These are phyloP conservation scores for Darksidea phi DNA, from an alignment of 495 filamentous ascomycete species.

Conservation along the genomic window DNA sequence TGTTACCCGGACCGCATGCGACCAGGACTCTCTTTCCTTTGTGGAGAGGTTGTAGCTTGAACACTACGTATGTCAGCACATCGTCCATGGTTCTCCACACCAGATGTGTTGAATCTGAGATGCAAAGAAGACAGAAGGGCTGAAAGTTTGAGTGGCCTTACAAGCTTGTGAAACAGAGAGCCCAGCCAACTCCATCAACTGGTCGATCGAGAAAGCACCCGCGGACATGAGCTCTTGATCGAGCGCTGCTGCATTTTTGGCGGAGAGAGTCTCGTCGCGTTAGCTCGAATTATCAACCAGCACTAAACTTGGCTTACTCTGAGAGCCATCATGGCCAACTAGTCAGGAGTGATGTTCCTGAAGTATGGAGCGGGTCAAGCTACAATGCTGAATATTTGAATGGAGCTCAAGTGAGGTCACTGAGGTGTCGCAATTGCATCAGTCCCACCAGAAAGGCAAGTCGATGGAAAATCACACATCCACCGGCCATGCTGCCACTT, in stretches of 20 bases:
- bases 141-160: constrained; percentile 36
- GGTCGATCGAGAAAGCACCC: constrained; percentile 91
- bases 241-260: constrained; percentile 81
- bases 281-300: neutral
- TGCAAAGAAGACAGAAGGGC: neutral
- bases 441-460: constrained; percentile 4
- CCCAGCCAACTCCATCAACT: constrained; percentile 95
- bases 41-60: constrained; percentile 73
- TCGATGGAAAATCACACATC: neutral
- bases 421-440: constrained; percentile 16
- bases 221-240: constrained; percentile 92
- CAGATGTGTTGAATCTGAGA: neutral
- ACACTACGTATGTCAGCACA: constrained; percentile 54
- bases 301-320: constrained; percentile 43
- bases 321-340: constrained; percentile 47
- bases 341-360: neutral
- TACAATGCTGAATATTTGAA: neutral
- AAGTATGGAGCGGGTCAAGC: neutral
- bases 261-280: constrained; percentile 67
- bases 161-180: constrained; percentile 91
- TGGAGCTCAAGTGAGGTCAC: neutral
- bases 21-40: constrained; percentile 75
- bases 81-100: neutral
- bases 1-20: constrained; percentile 92
- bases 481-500: no score